Conservation (phyloP, 768 basidiomycete genomes). For the Exidia glandulosa region DNA sequence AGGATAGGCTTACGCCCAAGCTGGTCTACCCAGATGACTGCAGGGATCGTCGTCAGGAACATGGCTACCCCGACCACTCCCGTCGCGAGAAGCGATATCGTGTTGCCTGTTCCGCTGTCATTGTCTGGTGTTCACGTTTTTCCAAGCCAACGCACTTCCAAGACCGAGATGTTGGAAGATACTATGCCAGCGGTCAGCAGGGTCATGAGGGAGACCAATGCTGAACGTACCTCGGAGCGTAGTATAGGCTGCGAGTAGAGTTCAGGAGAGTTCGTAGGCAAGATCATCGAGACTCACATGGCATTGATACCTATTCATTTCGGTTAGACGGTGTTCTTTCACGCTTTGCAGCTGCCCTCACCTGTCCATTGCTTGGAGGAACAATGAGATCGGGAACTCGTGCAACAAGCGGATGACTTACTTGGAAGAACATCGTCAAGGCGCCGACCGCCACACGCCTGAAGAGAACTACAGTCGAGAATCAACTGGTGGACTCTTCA, state of each 20-base stretch:
- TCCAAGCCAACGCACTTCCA: neutral
- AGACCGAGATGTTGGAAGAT: constrained; percentile 57
- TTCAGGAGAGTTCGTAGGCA: constrained; percentile 4
- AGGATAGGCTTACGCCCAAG: constrained; percentile 64
- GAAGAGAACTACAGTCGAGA: constrained; percentile 33
- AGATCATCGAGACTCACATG: neutral
- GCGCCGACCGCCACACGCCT: constrained; percentile 54
- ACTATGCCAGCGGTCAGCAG: constrained; percentile 7
- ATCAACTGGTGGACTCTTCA: neutral
- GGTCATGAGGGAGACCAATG: neutral
- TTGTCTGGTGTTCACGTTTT: neutral
- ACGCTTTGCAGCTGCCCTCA: neutral
- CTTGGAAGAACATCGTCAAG: constrained; percentile 16
- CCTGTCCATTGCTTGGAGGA: constrained; percentile 34
- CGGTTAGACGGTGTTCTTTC: constrained; percentile 14
- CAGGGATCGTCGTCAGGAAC: constrained; percentile 70
- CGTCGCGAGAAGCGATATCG: constrained; percentile 45
- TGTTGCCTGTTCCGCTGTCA: constrained; percentile 32
- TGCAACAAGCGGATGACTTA: neutral
- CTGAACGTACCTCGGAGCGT: constrained; percentile 38
- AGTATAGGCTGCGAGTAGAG: constrained; percentile 49
- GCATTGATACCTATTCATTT: constrained; percentile 77
- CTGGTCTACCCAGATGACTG: constrained; percentile 73
- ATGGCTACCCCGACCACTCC: constrained; percentile 74
- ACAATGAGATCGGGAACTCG: constrained; percentile 25